phyloP scores from a whole-genome alignment of 2,329 filamentous ascomycete species.

The Stromatinia cepivora region DNA sequence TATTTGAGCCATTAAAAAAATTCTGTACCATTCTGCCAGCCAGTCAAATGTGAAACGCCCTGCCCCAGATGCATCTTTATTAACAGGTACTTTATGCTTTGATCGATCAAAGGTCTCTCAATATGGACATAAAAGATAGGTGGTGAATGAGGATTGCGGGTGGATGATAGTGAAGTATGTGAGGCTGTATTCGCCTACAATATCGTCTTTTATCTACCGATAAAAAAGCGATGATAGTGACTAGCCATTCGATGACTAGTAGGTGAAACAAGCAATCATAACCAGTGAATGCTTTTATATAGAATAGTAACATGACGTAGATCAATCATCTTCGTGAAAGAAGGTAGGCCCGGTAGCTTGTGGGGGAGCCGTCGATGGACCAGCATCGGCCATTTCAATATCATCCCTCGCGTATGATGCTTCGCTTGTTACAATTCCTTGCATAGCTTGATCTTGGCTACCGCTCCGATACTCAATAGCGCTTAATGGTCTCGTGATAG shows the following conservation, averaged over 20 bases:
- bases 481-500: constrained; percentile 35
- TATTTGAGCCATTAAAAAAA: constrained; percentile 8
- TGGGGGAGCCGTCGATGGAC: constrained; percentile 38
- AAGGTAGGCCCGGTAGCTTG: constrained; percentile 37
- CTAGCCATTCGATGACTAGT: neutral
- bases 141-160: neutral
- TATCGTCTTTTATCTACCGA: neutral
- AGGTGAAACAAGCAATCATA: neutral
- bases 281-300: neutral
- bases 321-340: constrained; percentile 39
- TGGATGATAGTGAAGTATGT: neutral
- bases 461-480: constrained; percentile 38
- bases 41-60: constrained; percentile 14
- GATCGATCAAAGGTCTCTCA: constrained; percentile 9
- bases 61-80: constrained; percentile 15
- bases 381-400: constrained; percentile 39
- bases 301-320: neutral
- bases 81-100: constrained; percentile 11
- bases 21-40: constrained; percentile 13
- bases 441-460: constrained; percentile 37
- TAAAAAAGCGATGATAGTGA: neutral
- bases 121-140: constrained; percentile 9
- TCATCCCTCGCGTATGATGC: constrained; percentile 31
- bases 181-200: neutral
- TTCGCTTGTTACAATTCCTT: constrained; percentile 29